These are phyloP conservation scores for Rosa chinensis DNA, from an alignment of 306 rosid species.

Conservation along the genomic window DNA sequence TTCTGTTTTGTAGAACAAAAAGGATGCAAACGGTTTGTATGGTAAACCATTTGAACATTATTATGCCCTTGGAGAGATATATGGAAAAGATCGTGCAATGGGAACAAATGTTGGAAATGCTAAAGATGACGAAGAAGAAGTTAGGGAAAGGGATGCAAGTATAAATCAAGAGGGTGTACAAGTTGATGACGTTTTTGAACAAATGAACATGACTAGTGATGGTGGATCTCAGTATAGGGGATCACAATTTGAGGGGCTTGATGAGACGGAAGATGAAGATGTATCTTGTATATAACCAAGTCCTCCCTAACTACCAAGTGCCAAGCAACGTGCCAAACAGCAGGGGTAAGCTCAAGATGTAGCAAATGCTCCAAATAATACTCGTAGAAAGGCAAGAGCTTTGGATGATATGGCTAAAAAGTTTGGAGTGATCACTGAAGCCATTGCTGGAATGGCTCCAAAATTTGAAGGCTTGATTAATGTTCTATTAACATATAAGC, in stretches of 20 bases:
- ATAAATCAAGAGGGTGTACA: not conserved
- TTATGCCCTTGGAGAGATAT: not conserved
- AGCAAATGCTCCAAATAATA: not conserved
- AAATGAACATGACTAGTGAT: not conserved
- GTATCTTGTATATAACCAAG: not conserved
- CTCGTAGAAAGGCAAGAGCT: not conserved
- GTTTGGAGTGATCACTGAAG: not conserved
- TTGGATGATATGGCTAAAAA: slow-evolving; percentile 10
- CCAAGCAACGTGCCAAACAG: not conserved
- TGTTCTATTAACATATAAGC: not conserved
- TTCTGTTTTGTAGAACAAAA: not conserved
- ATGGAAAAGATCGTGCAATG: not conserved
- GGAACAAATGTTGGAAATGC: not conserved
- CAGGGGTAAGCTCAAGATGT: not conserved
- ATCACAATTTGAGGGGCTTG: not conserved
- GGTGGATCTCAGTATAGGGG: not conserved
- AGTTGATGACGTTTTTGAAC: not conserved
- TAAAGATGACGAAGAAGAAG: not conserved
- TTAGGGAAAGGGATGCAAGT: not conserved
- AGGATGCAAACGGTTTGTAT: not conserved
- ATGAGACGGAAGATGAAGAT: not conserved
- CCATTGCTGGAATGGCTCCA: not conserved
- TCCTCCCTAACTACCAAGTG: not conserved
- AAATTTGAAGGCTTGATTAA: not conserved
- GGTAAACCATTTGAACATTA: slow-evolving; percentile 2